These are phyloP conservation scores for Quercus berberidifolia DNA, from an alignment of 306 rosid species.

Conservation along the genomic window DNA sequence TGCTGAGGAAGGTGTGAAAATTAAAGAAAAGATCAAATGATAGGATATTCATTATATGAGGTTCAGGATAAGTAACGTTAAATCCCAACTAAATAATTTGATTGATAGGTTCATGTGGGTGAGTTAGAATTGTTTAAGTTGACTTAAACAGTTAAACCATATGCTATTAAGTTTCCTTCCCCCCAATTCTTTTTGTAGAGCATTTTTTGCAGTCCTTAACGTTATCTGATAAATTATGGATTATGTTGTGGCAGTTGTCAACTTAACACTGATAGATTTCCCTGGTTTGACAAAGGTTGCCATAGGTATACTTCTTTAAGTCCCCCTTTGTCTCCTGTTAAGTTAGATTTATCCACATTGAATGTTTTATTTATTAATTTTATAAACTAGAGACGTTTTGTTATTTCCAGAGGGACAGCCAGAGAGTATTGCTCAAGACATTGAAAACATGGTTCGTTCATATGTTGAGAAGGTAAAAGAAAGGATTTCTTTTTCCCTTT, in stretches of 20 bases:
- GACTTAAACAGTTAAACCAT: too few relatives aligned
- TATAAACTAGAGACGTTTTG: constrained; percentile 10
- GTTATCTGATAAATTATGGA: constrained; percentile 10
- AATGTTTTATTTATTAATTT: neutral
- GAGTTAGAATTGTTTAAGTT: too few relatives aligned
- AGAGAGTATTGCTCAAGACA: constrained; percentile 66
- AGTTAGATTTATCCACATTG: neutral
- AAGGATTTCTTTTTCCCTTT: neutral
- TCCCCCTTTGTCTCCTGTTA: neutral
- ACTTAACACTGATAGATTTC: constrained; percentile 56
- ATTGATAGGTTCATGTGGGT: too few relatives aligned
- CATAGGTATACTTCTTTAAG: constrained; percentile 41
- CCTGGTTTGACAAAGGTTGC: constrained; percentile 67
- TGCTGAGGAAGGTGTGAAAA: too few relatives aligned
- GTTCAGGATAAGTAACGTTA: too few relatives aligned
- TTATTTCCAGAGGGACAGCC: constrained; percentile 65
- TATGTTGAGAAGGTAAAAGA: constrained; percentile 62
- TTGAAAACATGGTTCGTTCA: constrained; percentile 69
- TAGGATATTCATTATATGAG: too few relatives aligned
- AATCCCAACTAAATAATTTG: too few relatives aligned
- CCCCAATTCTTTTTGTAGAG: neutral
- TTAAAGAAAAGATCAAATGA: too few relatives aligned
- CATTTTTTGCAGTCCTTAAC: constrained; percentile 6
- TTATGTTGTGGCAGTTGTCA: constrained; percentile 47
- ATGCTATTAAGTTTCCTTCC: too few relatives aligned